Evolutionary conservation across 257 asterid genomes (phyloP), one percentile per base, ranked within the genome.

Genomic region (Scutellaria galericulata): DNA sequence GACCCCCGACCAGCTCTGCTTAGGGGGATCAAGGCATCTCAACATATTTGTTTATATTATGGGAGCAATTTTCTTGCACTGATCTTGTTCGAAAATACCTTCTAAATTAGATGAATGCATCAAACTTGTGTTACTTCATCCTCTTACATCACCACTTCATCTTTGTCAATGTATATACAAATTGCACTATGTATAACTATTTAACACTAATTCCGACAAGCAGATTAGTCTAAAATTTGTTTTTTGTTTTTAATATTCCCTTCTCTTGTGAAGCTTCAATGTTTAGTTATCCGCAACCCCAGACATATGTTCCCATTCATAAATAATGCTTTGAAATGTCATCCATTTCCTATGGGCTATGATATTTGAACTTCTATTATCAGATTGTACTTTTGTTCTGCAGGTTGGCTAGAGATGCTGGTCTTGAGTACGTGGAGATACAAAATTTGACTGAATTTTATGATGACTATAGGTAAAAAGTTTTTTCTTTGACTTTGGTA

Each of bases 361-460:
- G 8, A 75, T 64, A 47, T 64, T 68, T 74, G 7, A 54, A 10
- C 62, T 60, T 52, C 45, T 69, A 9, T 71, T 56, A 65, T 70
- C 72, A 67, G 42, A 67, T 72, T 64, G 73, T 64, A 45, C 42
- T 71, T 63, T 14, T 81, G 52, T 58, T 82, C 71, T 76, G 80
- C 85, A 93, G 98, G 91, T 91, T 91, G 90, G 97, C 97, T 65
- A 86, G 98, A 82, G 98, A 91, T 60, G 95, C 96, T 82, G 98
- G 97, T 70, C 92, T 94, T 63, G 97, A 94, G 76, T 85, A 88
- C 59, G 72, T 86, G 56, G 98, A 94, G 86, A 83, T 94, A 80
- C 96, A 89, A 80, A 94, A 91, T 84, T 77, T 94, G 86, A 94
- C 96, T 20, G 98, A 94, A 31, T 94, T 94, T 80, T 94, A 84